Percentiles rank a stretch among this genome's conserved stretches.
Conservation (phyloP, 768 basidiomycete genomes). For the Chiua virens region DNA sequence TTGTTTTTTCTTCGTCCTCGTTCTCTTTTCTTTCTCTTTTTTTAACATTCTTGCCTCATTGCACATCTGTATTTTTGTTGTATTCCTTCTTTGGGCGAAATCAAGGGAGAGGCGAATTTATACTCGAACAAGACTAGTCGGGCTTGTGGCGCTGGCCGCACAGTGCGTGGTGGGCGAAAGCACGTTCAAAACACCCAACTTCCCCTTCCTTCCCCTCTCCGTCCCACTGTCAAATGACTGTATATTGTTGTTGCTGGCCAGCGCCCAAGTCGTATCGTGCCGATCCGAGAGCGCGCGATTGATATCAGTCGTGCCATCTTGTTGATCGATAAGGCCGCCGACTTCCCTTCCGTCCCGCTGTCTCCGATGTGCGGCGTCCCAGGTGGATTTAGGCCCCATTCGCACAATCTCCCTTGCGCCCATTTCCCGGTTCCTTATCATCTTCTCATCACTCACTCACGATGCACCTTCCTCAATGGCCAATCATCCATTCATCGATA, state of each 20-base stretch:
- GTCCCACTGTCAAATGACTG: slow-evolving; percentile 33
- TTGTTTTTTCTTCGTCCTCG: slow-evolving; percentile 36
- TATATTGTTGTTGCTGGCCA: slow-evolving; percentile 41
- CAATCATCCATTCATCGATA: slow-evolving; percentile 27
- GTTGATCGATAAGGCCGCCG: slow-evolving; percentile 46
- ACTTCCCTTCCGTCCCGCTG: slow-evolving; percentile 29
- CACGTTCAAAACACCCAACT: slow-evolving; percentile 21
- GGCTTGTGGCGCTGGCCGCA: slow-evolving; percentile 33
- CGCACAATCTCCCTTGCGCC: slow-evolving; percentile 29
- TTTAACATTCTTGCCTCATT: slow-evolving; percentile 33
- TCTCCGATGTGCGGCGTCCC: slow-evolving; percentile 18
- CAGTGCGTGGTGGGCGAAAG: slow-evolving; percentile 31
- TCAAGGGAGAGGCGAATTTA: slow-evolving; percentile 19
- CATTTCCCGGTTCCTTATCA: slow-evolving; percentile 10
- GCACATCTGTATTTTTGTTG: slow-evolving; percentile 35
- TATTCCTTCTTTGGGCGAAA: slow-evolving; percentile 31
- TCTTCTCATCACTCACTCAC: slow-evolving; percentile 22
- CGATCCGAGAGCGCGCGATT: slow-evolving; percentile 36
- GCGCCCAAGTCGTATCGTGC: slow-evolving; percentile 26
- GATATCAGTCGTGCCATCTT: slow-evolving; percentile 35
- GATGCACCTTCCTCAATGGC: slow-evolving; percentile 23
- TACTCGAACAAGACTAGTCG: slow-evolving; percentile 24
- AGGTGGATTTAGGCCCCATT: slow-evolving; percentile 28
- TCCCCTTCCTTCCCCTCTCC: slow-evolving; percentile 9
- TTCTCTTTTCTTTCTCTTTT: slow-evolving; percentile 23